phyloP scores from a whole-genome alignment of 2,329 filamentous ascomycete species.

The Bertia moriformis region DNA sequence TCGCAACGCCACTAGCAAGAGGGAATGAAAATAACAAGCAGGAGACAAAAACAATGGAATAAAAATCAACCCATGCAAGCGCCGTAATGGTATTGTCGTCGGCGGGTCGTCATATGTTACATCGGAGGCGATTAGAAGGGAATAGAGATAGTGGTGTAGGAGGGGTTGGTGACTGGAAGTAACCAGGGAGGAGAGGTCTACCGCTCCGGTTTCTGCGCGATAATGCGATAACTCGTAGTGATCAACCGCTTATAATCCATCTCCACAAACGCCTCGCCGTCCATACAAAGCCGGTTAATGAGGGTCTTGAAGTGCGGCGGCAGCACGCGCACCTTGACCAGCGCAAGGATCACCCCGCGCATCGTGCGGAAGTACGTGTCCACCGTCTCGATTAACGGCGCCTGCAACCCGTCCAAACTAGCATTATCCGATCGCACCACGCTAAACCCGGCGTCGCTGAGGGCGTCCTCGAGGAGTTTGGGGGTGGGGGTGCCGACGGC shows the following conservation, averaged over 20 bases:
- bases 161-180: too few relatives aligned
- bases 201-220: constrained; percentile 26
- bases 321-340: constrained; percentile 28
- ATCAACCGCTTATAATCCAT: constrained; percentile 37
- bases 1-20: too few relatives aligned
- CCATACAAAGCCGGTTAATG: constrained; percentile 34
- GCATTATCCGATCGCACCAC: constrained; percentile 33
- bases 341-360: constrained; percentile 28
- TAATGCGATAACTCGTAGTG: constrained; percentile 34
- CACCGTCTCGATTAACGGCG: constrained; percentile 35
- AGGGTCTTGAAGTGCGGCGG: constrained; percentile 35
- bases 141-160: too few relatives aligned
- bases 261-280: constrained; percentile 37
- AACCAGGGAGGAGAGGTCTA: too few relatives aligned
- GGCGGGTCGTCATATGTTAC: too few relatives aligned
- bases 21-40: too few relatives aligned
- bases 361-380: constrained; percentile 36
- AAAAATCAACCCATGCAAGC: too few relatives aligned
- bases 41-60: too few relatives aligned
- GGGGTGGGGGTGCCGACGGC: constrained; percentile 38
- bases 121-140: too few relatives aligned
- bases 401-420: constrained; percentile 32
- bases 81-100: too few relatives aligned
- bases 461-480: constrained; percentile 25
- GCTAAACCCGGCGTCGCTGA: constrained; percentile 28